Evolutionary conservation across 805 yeast genomes (phyloP).

Genomic region (Aciculoconidium aculeatum): DNA sequence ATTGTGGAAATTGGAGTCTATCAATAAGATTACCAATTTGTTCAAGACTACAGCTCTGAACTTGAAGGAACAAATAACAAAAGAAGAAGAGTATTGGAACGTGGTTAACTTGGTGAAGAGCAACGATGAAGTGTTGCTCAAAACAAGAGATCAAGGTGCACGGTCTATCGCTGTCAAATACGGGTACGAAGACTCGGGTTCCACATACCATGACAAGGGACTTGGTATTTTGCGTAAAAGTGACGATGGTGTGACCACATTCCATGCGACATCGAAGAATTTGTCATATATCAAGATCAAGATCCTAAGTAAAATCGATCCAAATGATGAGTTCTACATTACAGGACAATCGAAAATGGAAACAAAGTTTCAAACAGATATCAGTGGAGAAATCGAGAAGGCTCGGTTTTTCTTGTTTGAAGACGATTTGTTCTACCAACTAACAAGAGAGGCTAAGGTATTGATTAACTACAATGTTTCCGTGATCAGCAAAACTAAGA

Average conservation of each 20-base stretch:
- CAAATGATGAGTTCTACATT: slow-evolving; percentile 47
- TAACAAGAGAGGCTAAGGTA: slow-evolving; percentile 68
- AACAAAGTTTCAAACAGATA: slow-evolving; percentile 15
- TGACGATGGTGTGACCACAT: slow-evolving; percentile 35
- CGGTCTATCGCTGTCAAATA: slow-evolving; percentile 74
- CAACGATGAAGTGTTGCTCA: slow-evolving; percentile 59
- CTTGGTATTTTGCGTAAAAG: slow-evolving; percentile 63
- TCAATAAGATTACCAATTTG: slow-evolving; percentile 48
- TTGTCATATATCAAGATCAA: slow-evolving; percentile 54
- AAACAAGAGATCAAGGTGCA: slow-evolving; percentile 48
- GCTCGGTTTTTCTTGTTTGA: slow-evolving; percentile 80
- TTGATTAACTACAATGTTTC: slow-evolving; percentile 66
- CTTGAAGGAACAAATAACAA: slow-evolving; percentile 47
- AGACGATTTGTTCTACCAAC: slow-evolving; percentile 76
- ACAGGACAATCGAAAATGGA: slow-evolving; percentile 51
- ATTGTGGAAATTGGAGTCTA: slow-evolving; percentile 83
- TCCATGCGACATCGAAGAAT: slow-evolving; percentile 27
- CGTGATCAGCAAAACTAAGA: slow-evolving; percentile 56
- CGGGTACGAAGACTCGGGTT: slow-evolving; percentile 90
- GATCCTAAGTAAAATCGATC: slow-evolving; percentile 40
- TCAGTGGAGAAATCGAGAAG: slow-evolving; percentile 50
- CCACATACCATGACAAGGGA: slow-evolving; percentile 68
- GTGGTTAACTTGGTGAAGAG: slow-evolving; percentile 39
- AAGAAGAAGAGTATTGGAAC: slow-evolving; percentile 68
- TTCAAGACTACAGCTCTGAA: slow-evolving; percentile 47